These are phyloP conservation scores for Trichoderma aggressivum DNA, from an alignment of 2,329 filamentous ascomycete species.

Conservation along the genomic window DNA sequence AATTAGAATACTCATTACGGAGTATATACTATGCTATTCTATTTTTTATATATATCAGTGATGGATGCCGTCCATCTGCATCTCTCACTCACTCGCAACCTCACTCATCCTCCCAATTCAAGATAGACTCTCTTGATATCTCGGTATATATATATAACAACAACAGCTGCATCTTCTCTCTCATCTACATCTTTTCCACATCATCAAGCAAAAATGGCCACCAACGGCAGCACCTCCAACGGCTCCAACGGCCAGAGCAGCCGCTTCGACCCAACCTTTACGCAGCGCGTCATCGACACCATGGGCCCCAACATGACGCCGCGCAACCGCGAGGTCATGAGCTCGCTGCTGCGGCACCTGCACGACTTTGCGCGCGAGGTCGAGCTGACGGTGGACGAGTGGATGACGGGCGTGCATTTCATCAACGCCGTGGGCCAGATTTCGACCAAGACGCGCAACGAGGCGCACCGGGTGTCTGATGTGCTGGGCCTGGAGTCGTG, in stretches of 20 bases:
- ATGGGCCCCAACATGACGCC: conserved; percentile 68
- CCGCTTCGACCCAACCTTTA: conserved; percentile 74
- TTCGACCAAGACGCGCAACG: conserved; percentile 66
- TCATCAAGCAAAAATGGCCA: not conserved
- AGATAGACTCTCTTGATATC: not conserved
- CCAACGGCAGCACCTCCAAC: not conserved
- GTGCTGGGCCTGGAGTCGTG: conserved; percentile 71
- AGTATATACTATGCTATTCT: not conserved
- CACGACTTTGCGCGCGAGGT: conserved; percentile 78
- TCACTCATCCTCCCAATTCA: not conserved
- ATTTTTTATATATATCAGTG: not conserved
- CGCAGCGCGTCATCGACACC: conserved; percentile 66
- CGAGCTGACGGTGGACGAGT: conserved; percentile 73
- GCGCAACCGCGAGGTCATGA: conserved; percentile 61
- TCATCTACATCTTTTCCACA: too few relatives aligned
- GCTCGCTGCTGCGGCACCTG: conserved; percentile 64
- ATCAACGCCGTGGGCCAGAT: conserved; percentile 72
- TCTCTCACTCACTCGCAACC: not conserved
- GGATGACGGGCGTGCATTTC: conserved; percentile 71
- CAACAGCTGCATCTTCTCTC: not conserved
- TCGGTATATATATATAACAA: not conserved
- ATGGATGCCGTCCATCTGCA: not conserved
- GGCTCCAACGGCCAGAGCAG: conserved; percentile 20
- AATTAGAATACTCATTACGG: not conserved
- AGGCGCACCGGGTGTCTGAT: conserved; percentile 70